phyloP scores from a whole-genome alignment of 1,139 yeast genomes.

The Taphrina populina region DNA sequence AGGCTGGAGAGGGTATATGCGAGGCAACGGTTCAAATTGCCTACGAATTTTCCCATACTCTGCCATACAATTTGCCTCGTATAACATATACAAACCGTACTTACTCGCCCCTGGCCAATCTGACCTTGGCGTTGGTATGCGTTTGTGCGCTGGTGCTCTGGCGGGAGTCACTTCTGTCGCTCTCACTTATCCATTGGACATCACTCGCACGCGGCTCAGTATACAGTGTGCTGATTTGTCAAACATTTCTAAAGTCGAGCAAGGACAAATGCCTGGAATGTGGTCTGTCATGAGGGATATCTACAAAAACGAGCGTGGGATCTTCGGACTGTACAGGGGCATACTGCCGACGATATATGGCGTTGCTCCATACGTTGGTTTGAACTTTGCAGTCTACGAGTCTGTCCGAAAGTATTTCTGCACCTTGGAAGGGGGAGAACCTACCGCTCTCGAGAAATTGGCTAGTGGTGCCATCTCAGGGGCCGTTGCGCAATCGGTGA shows the following conservation, averaged over 20 bases:
- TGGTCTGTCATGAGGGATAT: constrained; percentile 58
- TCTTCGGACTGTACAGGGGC: constrained; percentile 76
- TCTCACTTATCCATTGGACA: constrained; percentile 87
- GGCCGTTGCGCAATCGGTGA: constrained; percentile 75
- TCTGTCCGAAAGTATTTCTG: constrained; percentile 59
- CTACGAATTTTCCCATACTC: constrained; percentile 87
- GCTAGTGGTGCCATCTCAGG: constrained; percentile 85
- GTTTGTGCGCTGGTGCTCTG: constrained; percentile 72
- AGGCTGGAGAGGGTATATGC: constrained; percentile 80
- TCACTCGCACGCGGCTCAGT: constrained; percentile 83
- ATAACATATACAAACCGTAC: constrained; percentile 63
- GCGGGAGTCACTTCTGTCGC: constrained; percentile 81
- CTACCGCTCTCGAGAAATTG: constrained; percentile 57
- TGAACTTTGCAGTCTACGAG: constrained; percentile 89
- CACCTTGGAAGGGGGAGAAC: constrained; percentile 44
- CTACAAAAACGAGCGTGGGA: constrained; percentile 75
- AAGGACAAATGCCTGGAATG: constrained; percentile 59
- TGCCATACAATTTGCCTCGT: constrained; percentile 90
- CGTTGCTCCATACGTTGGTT: constrained; percentile 93
- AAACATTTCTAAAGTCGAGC: constrained; percentile 31
- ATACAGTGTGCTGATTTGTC: constrained; percentile 75
- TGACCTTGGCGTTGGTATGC: constrained; percentile 55
- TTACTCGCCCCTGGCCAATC: constrained; percentile 43
- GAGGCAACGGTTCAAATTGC: constrained; percentile 91
- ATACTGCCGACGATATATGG: constrained; percentile 85